Evolutionary conservation across 345 rosid species (phyloP), one percentile per base, ranked within the genome.

Genomic region (Erodium maritimum): DNA sequence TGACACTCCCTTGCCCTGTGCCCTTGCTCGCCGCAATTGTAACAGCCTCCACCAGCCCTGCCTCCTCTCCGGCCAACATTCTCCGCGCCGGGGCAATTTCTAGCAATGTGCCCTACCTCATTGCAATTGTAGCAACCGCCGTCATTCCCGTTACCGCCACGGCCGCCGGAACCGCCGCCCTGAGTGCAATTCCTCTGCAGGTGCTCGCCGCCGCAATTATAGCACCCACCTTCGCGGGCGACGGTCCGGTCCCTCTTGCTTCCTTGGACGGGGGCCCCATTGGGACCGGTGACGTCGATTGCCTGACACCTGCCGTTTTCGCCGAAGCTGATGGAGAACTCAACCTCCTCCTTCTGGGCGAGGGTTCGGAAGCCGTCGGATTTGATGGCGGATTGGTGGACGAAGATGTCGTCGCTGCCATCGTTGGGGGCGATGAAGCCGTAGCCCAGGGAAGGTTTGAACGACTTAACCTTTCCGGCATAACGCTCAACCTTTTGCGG

Each of bases 381-480:
- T 53, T 64, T 64, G 68, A 88, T 81, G 23, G 82, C 68, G 21
- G 86, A 69, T 34, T 88, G 93, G 51, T 88, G 96, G 60, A 85
- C 93, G 25, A 88, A 85, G 53, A 88, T 78, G 70, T 85, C 93
- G 0, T 80, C 84, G 23, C 80, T 77, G 10, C 83, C 96, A 17
- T 73, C 88, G 24, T 79, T 82, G 19, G 96, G 87, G 59, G 74
- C 71, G 60, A 85, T 85, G 77, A 88, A 88, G 58, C 96, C 96
- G 61, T 69, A 85, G 1, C 96, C 90, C 25, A 48, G 23, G 63
- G 79, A 80, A 64, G n/a, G n/a, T n/a, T 70, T 75, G 71, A 88
- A 88, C 80, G 80, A 75, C 19, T 75, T 69, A 14, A 88, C 96
- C 19, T 66, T 79, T 11, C 96, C 96, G 23, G 64, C n/a, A n/a